These are phyloP conservation scores for Alternaria ventricosa DNA, from an alignment of 2,329 filamentous ascomycete genomes.

Conservation along the genomic window DNA sequence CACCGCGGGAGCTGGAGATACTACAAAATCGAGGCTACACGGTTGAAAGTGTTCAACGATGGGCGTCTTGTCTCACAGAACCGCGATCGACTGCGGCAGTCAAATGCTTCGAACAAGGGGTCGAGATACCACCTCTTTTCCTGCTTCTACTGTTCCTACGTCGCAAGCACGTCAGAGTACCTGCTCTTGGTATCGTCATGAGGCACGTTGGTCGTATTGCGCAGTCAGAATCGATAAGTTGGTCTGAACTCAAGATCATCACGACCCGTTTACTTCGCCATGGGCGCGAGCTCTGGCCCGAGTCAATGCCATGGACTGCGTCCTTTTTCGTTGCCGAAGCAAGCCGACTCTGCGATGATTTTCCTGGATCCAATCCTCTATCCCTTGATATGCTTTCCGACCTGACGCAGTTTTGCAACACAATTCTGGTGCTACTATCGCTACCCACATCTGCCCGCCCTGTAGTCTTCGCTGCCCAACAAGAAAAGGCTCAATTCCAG, in stretches of 20 bases:
- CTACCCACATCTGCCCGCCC: constrained; percentile 57
- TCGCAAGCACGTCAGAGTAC: constrained; percentile 30
- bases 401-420: constrained; percentile 56
- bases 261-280: constrained; percentile 38
- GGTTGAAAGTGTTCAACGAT: constrained; percentile 23
- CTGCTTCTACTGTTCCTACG: constrained; percentile 41
- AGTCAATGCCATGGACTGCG: constrained; percentile 41
- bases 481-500: constrained; percentile 64
- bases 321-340: constrained; percentile 35
- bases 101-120: constrained; percentile 21
- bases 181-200: constrained; percentile 32
- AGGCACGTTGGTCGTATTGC: constrained; percentile 30
- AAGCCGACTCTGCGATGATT: constrained; percentile 19
- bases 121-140: constrained; percentile 35
- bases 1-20: constrained; percentile 22
- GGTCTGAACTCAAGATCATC: constrained; percentile 33
- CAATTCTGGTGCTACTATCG: constrained; percentile 56
- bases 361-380: neutral
- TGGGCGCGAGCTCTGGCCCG: constrained; percentile 39
- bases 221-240: constrained; percentile 21
- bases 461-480: constrained; percentile 55
- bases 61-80: constrained; percentile 32
- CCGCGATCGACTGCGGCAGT: constrained; percentile 25
- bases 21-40: constrained; percentile 28
- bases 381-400: constrained; percentile 19